Conservation (phyloP, 179 eudicot species). For the Silene vulgaris region DNA sequence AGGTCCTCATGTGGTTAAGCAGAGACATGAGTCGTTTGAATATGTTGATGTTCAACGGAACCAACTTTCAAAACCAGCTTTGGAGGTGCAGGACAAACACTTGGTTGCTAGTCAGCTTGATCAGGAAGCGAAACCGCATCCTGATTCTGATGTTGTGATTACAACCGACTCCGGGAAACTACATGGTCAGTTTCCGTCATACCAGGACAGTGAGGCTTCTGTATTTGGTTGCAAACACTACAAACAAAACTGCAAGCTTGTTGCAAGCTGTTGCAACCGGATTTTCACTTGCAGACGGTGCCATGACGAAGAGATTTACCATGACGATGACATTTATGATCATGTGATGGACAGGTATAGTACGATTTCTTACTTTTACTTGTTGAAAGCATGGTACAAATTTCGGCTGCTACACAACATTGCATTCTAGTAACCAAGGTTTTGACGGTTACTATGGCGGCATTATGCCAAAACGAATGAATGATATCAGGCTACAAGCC, state of each 20-base stretch:
- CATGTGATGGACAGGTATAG: conserved; percentile 79
- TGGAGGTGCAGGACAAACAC: conserved; percentile 31
- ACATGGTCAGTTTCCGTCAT: conserved; percentile 73
- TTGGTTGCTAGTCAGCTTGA: conserved; percentile 49
- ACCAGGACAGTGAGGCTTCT: conserved; percentile 46
- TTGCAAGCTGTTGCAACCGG: conserved; percentile 75
- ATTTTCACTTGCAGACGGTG: conserved; percentile 76
- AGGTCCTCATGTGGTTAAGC: conserved; percentile 27
- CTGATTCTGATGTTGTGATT: conserved; percentile 32
- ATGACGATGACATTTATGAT: conserved; percentile 71
- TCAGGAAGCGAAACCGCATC: conserved; percentile 51
- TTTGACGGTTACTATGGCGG: background rate
- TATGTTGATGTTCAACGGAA: conserved; percentile 22
- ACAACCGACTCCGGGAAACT: conserved; percentile 42
- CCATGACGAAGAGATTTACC: conserved; percentile 90
- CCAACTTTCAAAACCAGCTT: conserved; percentile 26
- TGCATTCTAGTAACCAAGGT: background rate
- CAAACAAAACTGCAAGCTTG: conserved; percentile 86
- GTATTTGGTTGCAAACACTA: conserved; percentile 84
- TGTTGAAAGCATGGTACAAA: background rate
- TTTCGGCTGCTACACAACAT: background rate
- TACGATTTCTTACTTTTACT: background rate
- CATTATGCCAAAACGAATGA: background rate
- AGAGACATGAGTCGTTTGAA: conserved; percentile 27
- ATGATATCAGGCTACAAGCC: background rate